Conservation (phyloP, 108 stramenopile species). For the Fragilaria radians region DNA sequence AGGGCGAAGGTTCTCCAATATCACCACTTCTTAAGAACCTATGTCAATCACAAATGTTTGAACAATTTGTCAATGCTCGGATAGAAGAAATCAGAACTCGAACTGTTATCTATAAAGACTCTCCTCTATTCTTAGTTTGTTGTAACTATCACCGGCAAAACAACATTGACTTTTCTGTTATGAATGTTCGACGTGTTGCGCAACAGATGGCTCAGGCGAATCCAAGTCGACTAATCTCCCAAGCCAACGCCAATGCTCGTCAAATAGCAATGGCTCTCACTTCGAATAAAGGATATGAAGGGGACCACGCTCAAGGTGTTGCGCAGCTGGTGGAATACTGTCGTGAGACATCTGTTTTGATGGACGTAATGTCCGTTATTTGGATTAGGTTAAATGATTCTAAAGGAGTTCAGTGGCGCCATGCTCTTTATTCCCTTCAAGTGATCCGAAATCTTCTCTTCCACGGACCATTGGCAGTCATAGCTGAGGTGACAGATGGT, state of each 20-base stretch:
- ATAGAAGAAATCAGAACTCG: slow-evolving; percentile 60
- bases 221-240: slow-evolving; percentile 37
- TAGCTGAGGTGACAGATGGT: slow-evolving; percentile 81
- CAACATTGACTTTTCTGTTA: slow-evolving; percentile 53
- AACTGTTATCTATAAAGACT: slow-evolving; percentile 35
- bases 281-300: slow-evolving; percentile 63
- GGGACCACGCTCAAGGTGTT: slow-evolving; percentile 48
- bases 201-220: slow-evolving; percentile 55
- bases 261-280: slow-evolving; percentile 66
- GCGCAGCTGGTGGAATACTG: slow-evolving; percentile 60
- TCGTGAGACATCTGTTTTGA: slow-evolving; percentile 57
- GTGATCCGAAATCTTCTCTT: slow-evolving; percentile 66
- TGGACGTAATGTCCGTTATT: slow-evolving; percentile 73
- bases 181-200: slow-evolving; percentile 56
- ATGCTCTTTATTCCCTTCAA: slow-evolving; percentile 60
- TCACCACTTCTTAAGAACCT: slow-evolving; percentile 67
- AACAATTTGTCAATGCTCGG: slow-evolving; percentile 59
- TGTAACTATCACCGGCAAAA: slow-evolving; percentile 53
- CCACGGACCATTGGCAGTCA: slow-evolving; percentile 73
- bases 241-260: slow-evolving; percentile 43
- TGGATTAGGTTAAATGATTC: slow-evolving; percentile 74
- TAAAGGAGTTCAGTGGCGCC: slow-evolving; percentile 64
- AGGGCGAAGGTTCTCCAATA: slow-evolving; percentile 58
- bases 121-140: slow-evolving; percentile 65
- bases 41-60: slow-evolving; percentile 72